phyloP scores from a whole-genome alignment of 108 stramenopile species.

The Stephanodiscus triporus region DNA sequence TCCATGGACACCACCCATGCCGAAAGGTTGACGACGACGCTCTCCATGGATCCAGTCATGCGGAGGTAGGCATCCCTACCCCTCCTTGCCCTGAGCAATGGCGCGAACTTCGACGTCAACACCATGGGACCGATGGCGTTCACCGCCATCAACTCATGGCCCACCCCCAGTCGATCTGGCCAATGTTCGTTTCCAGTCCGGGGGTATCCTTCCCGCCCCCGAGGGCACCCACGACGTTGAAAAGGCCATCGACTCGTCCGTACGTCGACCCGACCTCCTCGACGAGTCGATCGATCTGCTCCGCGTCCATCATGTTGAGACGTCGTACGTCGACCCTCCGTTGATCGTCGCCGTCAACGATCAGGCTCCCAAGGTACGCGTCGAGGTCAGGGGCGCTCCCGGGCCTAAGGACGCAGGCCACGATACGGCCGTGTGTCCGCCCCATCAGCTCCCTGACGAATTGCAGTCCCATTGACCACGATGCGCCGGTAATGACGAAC shows the following conservation, averaged over 20 bases:
- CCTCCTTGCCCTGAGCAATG: conserved; percentile 45
- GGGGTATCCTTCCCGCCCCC: conserved; percentile 37
- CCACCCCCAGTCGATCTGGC: conserved; percentile 59
- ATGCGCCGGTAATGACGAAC: conserved; percentile 51
- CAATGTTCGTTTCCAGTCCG: conserved; percentile 52
- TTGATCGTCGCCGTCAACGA: conserved; percentile 16
- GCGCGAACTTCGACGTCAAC: conserved; percentile 44
- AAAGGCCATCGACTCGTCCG: conserved; percentile 47
- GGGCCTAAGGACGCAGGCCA: conserved; percentile 42
- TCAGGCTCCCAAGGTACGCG: conserved; percentile 19
- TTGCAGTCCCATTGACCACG: conserved; percentile 50
- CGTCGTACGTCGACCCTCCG: conserved; percentile 22
- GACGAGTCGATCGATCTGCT: conserved; percentile 30
- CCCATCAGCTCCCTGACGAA: conserved; percentile 40
- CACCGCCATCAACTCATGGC: conserved; percentile 46
- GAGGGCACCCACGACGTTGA: conserved; percentile 55
- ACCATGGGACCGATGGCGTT: conserved; percentile 59
- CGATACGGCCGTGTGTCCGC: conserved; percentile 38
- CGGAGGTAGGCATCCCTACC: conserved; percentile 33
- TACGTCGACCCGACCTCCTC: conserved; percentile 12
- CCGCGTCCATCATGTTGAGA: conserved; percentile 33
- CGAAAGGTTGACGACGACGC: conserved; percentile 65
- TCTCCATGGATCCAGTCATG: conserved; percentile 22
- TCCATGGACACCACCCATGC: conserved; percentile 69
- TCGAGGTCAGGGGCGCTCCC: conserved; percentile 36